Base-by-base conservation (phyloP, 2,329 filamentous ascomycete genomes). In the Parastagonospora nodorum region DNA sequence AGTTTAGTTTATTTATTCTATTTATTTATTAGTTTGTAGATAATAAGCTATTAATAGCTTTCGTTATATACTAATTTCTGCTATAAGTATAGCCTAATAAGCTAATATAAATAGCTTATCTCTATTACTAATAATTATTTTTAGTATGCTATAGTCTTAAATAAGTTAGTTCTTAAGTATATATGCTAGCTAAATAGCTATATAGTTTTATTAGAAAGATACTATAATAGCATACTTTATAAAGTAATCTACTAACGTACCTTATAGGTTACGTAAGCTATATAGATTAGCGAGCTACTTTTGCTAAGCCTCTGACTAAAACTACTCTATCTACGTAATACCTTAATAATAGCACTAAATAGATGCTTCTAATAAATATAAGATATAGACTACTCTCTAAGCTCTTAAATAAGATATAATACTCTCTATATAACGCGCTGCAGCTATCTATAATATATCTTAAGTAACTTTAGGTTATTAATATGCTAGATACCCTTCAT, bases 51-150 rank as follows among this genome's bases (percentile, higher is more conserved):
- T 43, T 32, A 31, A 43, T 32, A 43, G 29, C 11, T 43, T 31
- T 31, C 11, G 14, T 28, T 31, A 31, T 4, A 16, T 37, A 5
- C 35, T 37, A 16, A 10, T 6, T 37, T 37, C 35, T 37, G 35
- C n/a, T 8, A 37, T 8, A 6, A 37, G 10, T 14, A 16, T 37
- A 28, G 8, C 29, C 30, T 45, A 35, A 24, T 36, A 45, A 31
- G 36, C 27, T 36, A 35, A 36, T 39, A 39, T 45, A 38, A 45
- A 39, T 29, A 31, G 28, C 35, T 45, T 38, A 16, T 38, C 19
- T 45, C n/a, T 30, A 38, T 45, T 39, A 39, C 35, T 38, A 45
- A 45, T 31, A 27, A 45, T 45, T 38, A 38, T 29, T 16, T 38
- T 38, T 38, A 45, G 32, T 30, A 38, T 38, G 29, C 32, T 45